Conservation (phyloP, 345 rosid species). For the Populus davidiana region DNA sequence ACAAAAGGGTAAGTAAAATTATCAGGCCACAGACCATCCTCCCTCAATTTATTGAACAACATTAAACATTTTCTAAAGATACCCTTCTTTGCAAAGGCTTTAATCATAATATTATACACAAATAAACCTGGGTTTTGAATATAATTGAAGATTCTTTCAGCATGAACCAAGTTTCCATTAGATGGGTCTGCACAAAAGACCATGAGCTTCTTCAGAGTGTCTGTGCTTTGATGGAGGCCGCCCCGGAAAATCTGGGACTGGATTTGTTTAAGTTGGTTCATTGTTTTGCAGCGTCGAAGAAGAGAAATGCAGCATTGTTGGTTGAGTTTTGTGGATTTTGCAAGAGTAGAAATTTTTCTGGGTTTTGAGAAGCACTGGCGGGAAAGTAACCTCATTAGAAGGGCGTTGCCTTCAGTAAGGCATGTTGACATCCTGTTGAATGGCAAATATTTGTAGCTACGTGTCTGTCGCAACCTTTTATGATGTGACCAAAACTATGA, state of each 20-base stretch:
- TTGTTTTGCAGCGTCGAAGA: slow-evolving; percentile 40
- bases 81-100: slow-evolving; percentile 47
- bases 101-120: slow-evolving; percentile 54
- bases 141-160: slow-evolving; percentile 29
- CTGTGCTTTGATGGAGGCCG: slow-evolving; percentile 36
- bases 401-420: background rate
- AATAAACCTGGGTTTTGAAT: slow-evolving; percentile 38
- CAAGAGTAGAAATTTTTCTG: slow-evolving; percentile 4
- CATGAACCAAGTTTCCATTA: slow-evolving; percentile 34
- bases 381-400: background rate
- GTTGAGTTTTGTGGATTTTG: slow-evolving; percentile 1
- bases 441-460: no score
- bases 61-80: slow-evolving; percentile 37
- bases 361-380: background rate
- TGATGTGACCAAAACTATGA: no score
- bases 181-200: slow-evolving; percentile 36
- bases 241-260: slow-evolving; percentile 42
- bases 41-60: slow-evolving; percentile 45
- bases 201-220: slow-evolving; percentile 42
- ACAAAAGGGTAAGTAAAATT: slow-evolving; percentile 74
- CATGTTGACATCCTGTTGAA: no score
- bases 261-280: slow-evolving; percentile 42
- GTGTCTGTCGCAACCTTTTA: no score
- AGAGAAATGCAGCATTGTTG: slow-evolving; percentile 29
- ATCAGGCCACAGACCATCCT: slow-evolving; percentile 59